A percentile compares a stretch with the other conserved stretches of the same genome.
Evolutionary conservation across 2,329 filamentous ascomycete species (phyloP).

Genomic region (Rhynchosporium agropyri): DNA sequence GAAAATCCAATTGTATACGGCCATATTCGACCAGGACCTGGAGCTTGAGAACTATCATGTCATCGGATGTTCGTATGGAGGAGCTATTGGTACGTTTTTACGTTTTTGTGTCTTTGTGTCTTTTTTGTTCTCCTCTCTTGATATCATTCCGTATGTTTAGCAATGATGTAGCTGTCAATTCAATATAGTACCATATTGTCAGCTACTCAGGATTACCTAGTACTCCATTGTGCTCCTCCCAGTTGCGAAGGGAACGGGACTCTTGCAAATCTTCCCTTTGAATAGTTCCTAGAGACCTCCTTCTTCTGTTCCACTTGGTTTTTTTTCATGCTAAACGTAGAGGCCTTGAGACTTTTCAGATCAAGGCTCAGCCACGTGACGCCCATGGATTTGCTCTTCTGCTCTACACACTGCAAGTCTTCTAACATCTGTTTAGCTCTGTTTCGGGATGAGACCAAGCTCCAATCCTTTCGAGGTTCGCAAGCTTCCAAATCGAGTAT

Average conservation of each 20-base stretch:
- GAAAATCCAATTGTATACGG: conserved; percentile 90
- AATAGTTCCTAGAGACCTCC: no score
- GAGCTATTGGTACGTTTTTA: conserved; percentile 77
- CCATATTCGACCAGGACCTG: conserved; percentile 87
- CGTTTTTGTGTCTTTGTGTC: conserved; percentile 14
- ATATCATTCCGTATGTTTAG: no score
- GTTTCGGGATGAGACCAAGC: conserved; percentile 84
- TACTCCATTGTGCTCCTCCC: no score
- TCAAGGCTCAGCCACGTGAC: no score
- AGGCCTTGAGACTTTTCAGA: no score
- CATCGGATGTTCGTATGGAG: conserved; percentile 88
- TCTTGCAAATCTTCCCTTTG: no score
- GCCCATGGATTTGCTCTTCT: background rate
- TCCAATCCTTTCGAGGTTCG: conserved; percentile 75
- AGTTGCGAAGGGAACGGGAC: no score
- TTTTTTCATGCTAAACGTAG: no score
- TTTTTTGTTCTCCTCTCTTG: background rate
- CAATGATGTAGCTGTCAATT: no score
- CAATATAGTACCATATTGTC: no score
- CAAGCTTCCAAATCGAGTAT: conserved; percentile 79
- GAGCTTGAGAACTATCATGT: conserved; percentile 95
- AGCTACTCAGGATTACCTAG: no score
- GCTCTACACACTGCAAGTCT: conserved; percentile 11
- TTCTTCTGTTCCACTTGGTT: no score
- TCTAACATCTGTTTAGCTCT: conserved; percentile 60